Conservation (phyloP, 2,329 filamentous ascomycete genomes). For the Hirsutella minnesotensis region DNA sequence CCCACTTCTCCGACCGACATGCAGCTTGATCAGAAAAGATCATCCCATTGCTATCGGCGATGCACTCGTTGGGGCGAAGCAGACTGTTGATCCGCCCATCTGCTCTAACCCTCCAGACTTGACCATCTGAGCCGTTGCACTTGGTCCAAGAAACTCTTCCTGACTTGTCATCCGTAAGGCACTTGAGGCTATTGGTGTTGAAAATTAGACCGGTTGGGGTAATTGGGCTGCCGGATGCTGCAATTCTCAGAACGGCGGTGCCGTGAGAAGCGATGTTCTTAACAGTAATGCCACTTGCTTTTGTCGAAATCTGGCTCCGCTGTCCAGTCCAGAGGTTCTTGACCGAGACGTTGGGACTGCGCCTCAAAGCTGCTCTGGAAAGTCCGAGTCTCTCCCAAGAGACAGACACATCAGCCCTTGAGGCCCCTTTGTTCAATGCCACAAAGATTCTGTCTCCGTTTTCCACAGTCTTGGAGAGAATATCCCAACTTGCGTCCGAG, state of each 20-base stretch:
- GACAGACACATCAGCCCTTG: slow-evolving; percentile 16
- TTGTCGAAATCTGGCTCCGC: slow-evolving; percentile 9
- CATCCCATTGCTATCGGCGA: slow-evolving; percentile 13
- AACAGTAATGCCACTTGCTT: slow-evolving; percentile 10
- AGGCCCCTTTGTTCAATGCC: slow-evolving; percentile 29
- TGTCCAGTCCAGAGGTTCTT: slow-evolving; percentile 32
- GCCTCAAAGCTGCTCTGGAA: slow-evolving; percentile 12
- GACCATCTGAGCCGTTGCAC: slow-evolving; percentile 25
- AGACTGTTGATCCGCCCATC: slow-evolving; percentile 25
- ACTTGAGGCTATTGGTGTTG: slow-evolving; percentile 32
- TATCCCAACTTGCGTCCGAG: slow-evolving; percentile 28
- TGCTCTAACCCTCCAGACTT: slow-evolving; percentile 27
- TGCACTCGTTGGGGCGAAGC: slow-evolving; percentile 18
- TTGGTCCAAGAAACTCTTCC: slow-evolving; percentile 18
- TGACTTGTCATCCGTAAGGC: slow-evolving; percentile 22
- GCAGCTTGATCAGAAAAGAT: slow-evolving; percentile 6
- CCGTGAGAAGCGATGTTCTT: slow-evolving; percentile 23
- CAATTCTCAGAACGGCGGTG: slow-evolving; percentile 29
- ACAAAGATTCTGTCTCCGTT: slow-evolving; percentile 35
- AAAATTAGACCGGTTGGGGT: slow-evolving; percentile 36
- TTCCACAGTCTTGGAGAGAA: slow-evolving; percentile 31
- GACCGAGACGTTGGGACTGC: slow-evolving; percentile 14
- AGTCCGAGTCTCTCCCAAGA: slow-evolving; percentile 24
- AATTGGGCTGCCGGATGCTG: slow-evolving; percentile 13
- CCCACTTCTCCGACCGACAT: slow-evolving; percentile 24